Percentiles rank a stretch among this genome's conserved stretches.
phyloP scores from a whole-genome alignment of 148 eudicot genomes.

The Rhododendron griersonianum region DNA sequence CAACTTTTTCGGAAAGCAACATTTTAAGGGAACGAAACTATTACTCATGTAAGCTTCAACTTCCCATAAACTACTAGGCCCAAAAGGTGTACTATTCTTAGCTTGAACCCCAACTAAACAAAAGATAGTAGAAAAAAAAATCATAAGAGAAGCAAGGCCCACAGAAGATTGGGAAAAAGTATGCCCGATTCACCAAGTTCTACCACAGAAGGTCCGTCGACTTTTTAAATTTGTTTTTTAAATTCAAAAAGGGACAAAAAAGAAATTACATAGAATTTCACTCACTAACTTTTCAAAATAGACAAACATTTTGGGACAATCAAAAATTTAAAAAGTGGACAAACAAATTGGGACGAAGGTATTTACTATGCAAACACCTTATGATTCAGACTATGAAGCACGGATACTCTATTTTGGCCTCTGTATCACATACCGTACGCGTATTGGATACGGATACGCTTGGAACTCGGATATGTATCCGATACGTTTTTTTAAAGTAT shows the following conservation, averaged over 20 bases:
- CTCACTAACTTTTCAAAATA: background rate
- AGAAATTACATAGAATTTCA: background rate
- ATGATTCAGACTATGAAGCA: too few species aligned
- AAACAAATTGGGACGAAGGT: background rate
- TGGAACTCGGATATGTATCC: too few species aligned
- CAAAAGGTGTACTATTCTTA: background rate
- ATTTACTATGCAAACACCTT: background rate
- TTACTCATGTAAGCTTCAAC: background rate
- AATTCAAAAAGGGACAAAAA: background rate
- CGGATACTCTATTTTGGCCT: too few species aligned
- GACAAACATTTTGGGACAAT: background rate
- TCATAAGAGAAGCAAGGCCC: background rate
- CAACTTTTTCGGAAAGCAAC: background rate
- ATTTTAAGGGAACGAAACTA: background rate
- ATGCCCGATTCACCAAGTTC: background rate
- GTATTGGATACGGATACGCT: too few species aligned
- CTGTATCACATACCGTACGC: too few species aligned
- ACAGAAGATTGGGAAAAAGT: background rate
- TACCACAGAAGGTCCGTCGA: background rate
- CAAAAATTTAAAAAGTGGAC: background rate
- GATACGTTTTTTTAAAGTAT: too few species aligned
- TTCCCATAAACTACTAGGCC: background rate
- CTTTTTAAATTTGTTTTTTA: background rate
- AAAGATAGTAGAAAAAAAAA: background rate
- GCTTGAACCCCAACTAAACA: background rate